A percentile compares a stretch with the other conserved stretches of the same genome.
Evolutionary conservation across 2,329 filamentous ascomycete genomes (phyloP).

Genomic region (Talaromyces verruculosus): DNA sequence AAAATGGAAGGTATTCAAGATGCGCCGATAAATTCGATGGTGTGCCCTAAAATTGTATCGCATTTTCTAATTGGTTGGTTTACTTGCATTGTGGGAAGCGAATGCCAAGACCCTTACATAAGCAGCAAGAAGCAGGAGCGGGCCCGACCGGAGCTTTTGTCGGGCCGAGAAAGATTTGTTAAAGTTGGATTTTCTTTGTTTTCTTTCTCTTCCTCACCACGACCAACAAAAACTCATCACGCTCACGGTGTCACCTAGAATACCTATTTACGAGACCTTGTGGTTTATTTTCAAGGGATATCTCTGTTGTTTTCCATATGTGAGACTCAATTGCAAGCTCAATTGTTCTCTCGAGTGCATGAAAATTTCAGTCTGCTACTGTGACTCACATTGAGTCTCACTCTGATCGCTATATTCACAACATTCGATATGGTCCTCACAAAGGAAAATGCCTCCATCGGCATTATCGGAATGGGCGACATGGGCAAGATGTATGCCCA

Average conservation of each 20-base stretch:
- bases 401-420: not conserved
- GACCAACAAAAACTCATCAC: not conserved
- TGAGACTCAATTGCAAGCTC: conserved; percentile 18
- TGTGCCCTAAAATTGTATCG: conserved; percentile 38
- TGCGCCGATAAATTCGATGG: conserved; percentile 27
- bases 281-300: not conserved
- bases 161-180: conserved; percentile 15
- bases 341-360: conserved; percentile 2
- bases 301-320: conserved; percentile 14
- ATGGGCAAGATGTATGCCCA: conserved; percentile 99
- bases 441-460: conserved; percentile 73
- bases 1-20: conserved; percentile 8
- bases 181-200: conserved; percentile 15
- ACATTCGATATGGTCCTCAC: conserved; percentile 35
- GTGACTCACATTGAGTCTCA: not conserved
- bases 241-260: no score
- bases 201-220: not conserved
- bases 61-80: conserved; percentile 32
- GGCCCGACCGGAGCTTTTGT: conserved; percentile 3
- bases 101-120: conserved; percentile 11
- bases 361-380: not conserved
- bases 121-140: not conserved
- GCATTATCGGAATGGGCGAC: conserved; percentile 97
- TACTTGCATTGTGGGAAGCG: conserved; percentile 11
- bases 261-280: not conserved